phyloP scores from a whole-genome alignment of 2,329 filamentous ascomycete genomes.

The Ceratocystis huliohia region DNA sequence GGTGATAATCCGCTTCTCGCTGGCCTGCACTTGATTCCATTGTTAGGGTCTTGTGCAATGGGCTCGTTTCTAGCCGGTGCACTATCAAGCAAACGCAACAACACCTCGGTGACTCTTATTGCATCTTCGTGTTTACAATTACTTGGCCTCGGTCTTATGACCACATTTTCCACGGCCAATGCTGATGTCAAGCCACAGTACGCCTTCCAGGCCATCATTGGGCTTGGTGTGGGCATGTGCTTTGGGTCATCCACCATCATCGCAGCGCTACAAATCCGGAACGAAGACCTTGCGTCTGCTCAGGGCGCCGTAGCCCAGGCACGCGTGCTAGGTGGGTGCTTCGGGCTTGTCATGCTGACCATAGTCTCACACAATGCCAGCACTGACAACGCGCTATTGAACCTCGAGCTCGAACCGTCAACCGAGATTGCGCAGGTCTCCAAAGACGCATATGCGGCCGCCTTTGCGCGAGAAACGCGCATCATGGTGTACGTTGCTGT shows the following conservation, averaged over 20 bases:
- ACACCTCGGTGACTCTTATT: constrained; percentile 40
- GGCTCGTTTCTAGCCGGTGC: constrained; percentile 44
- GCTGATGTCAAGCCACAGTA: constrained; percentile 35
- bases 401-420: constrained; percentile 32
- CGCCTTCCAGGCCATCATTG: constrained; percentile 44
- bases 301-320: constrained; percentile 49
- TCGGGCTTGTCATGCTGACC: constrained; percentile 47
- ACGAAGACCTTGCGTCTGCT: constrained; percentile 42
- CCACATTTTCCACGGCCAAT: constrained; percentile 30
- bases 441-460: constrained; percentile 34
- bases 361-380: constrained; percentile 42
- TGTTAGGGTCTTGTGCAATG: constrained; percentile 44
- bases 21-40: constrained; percentile 45
- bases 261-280: constrained; percentile 38
- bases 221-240: constrained; percentile 46
- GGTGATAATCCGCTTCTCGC: constrained; percentile 40
- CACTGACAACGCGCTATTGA: constrained; percentile 31
- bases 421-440: constrained; percentile 27
- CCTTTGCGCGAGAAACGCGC: constrained; percentile 36
- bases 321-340: constrained; percentile 46
- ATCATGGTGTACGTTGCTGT: constrained; percentile 36
- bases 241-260: constrained; percentile 47
- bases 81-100: constrained; percentile 41
- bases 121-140: constrained; percentile 40
- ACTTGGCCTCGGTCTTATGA: constrained; percentile 40